A percentile compares a stretch with the other conserved stretches of the same genome.
Conservation (phyloP, 371 early-diverging fungal genomes). For the Capillidium heterosporum region DNA sequence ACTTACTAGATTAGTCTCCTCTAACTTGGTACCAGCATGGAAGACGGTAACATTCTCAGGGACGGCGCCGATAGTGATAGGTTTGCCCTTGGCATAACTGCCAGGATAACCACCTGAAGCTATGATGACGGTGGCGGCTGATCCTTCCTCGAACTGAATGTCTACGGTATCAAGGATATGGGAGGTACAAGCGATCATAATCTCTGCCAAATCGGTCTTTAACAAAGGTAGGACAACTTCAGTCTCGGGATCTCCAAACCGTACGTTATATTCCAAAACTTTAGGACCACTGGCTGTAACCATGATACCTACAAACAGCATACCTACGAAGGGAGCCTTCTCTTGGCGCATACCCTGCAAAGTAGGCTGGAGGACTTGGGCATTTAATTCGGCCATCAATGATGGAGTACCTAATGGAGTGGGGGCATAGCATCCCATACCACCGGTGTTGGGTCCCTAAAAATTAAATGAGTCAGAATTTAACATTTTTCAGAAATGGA, state of each 20-base stretch:
- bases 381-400: constrained; percentile 48
- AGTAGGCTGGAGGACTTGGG: constrained; percentile 70
- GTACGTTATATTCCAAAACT: constrained; percentile 90
- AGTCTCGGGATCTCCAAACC: constrained; percentile 96
- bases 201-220: constrained; percentile 70
- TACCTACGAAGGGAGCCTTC: constrained; percentile 90
- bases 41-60: constrained; percentile 48
- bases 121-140: constrained; percentile 78
- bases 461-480: neutral
- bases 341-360: constrained; percentile 91
- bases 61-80: constrained; percentile 37
- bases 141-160: constrained; percentile 45
- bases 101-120: constrained; percentile 91
- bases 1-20: constrained; percentile 45
- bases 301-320: constrained; percentile 93
- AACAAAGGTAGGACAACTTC: constrained; percentile 85
- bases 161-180: constrained; percentile 78
- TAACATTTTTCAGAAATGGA: too few relatives aligned
- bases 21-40: constrained; percentile 76
- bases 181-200: constrained; percentile 73
- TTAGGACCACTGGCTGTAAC: constrained; percentile 74
- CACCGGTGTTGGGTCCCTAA: constrained; percentile 91
- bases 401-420: constrained; percentile 75
- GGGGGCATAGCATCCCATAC: constrained; percentile 96
- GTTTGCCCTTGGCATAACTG: constrained; percentile 58